Percentiles rank a stretch among this genome's conserved stretches.
These are phyloP conservation scores for Pleurotus tuber-regium DNA, from an alignment of 768 basidiomycete genomes.

Conservation along the genomic window DNA sequence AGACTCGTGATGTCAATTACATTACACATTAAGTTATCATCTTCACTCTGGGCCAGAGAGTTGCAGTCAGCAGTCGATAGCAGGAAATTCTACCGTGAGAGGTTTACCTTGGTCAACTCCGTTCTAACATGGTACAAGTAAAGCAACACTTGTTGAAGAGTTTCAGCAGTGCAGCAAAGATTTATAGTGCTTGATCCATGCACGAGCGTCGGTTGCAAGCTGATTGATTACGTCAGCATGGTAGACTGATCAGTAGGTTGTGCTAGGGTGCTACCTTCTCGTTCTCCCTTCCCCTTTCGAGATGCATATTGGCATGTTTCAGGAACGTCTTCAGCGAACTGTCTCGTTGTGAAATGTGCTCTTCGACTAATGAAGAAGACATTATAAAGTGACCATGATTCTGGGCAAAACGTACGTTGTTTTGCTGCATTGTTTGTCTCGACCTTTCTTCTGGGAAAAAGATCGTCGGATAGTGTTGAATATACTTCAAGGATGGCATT, in stretches of 20 bases:
- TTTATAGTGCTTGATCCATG: slow-evolving; percentile 34
- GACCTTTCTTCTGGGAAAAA: slow-evolving; percentile 32
- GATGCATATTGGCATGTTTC: slow-evolving; percentile 29
- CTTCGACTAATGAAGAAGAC: slow-evolving; percentile 23
- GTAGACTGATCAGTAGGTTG: neutral
- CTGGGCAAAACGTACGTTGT: slow-evolving; percentile 28
- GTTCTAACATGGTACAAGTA: neutral
- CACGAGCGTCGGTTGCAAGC: slow-evolving; percentile 33
- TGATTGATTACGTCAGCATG: slow-evolving; percentile 12
- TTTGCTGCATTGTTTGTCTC: slow-evolving; percentile 33
- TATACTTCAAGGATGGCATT: slow-evolving; percentile 23
- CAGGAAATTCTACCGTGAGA: no score
- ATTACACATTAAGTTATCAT: neutral
- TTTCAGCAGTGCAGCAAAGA: slow-evolving; percentile 23
- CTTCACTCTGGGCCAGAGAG: no score
- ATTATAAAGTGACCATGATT: neutral
- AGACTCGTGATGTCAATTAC: no score
- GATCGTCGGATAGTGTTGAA: slow-evolving; percentile 26
- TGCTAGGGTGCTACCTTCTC: slow-evolving; percentile 27
- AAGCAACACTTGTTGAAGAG: no score
- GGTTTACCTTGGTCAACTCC: no score
- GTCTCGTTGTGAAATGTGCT: slow-evolving; percentile 23
- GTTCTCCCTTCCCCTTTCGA: slow-evolving; percentile 32
- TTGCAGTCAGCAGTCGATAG: no score
- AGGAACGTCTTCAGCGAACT: slow-evolving; percentile 27